A percentile compares a stretch with the other conserved stretches of the same genome.
These are phyloP conservation scores for Achaetomiella virescens DNA, from an alignment of 495 filamentous ascomycete species.

Conservation along the genomic window DNA sequence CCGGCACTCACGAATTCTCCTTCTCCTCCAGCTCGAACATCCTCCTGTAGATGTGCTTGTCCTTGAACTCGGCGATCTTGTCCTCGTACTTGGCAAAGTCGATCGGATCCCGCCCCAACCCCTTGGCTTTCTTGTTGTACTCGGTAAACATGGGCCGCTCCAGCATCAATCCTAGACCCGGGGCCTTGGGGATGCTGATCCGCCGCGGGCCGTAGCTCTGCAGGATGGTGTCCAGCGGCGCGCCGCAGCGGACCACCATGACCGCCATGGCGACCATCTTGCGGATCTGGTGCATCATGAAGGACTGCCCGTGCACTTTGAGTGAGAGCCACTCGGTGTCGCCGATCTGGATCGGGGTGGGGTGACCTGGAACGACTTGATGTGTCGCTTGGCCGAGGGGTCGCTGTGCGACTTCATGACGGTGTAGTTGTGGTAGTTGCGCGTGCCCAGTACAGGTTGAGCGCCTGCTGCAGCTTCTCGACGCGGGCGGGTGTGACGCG, in stretches of 20 bases:
- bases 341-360: conserved; percentile 70
- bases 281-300: conserved; percentile 99
- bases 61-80: conserved; percentile 83
- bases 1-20: conserved; percentile 57
- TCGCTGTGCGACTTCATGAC: conserved; percentile 76
- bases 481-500: conserved; percentile 68
- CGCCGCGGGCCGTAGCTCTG: conserved; percentile 60
- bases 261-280: conserved; percentile 96
- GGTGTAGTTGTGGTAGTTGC: conserved; percentile 94
- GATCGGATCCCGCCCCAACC: conserved; percentile 55
- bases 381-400: conserved; percentile 75
- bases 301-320: conserved; percentile 93
- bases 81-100: conserved; percentile 70
- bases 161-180: conserved; percentile 77
- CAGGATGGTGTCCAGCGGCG: conserved; percentile 55
- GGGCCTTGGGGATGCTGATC: conserved; percentile 90
- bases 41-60: conserved; percentile 82
- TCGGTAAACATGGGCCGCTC: conserved; percentile 84
- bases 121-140: conserved; percentile 61
- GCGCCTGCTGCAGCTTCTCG: conserved; percentile 60
- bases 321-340: conserved; percentile 92
- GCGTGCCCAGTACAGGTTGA: conserved; percentile 72
- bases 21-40: conserved; percentile 87
- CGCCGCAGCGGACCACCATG: conserved; percentile 74
- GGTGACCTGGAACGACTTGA: conserved; percentile 75